Evolutionary conservation across 108 stramenopile genomes (phyloP).

Genomic region (Epipyxis sp.): DNA sequence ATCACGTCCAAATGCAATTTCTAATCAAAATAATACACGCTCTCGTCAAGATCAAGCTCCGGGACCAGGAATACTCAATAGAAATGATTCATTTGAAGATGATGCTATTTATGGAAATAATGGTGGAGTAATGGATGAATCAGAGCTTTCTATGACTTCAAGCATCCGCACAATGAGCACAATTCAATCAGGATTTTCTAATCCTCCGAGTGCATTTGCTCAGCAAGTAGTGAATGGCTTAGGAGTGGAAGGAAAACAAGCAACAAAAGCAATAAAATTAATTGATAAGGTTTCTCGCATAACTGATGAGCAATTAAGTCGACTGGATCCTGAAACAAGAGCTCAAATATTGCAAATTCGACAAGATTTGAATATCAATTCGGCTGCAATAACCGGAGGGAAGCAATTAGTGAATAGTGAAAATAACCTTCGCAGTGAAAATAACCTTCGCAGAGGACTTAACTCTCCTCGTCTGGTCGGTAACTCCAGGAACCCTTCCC

Average conservation of each 20-base stretch:
- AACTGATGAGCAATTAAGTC: not conserved
- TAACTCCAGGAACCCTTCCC: too few relatives aligned
- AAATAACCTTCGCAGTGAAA: not conserved
- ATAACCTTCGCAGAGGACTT: not conserved
- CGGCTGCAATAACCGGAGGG: too few relatives aligned
- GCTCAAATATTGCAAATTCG: not conserved
- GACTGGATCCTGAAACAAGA: not conserved
- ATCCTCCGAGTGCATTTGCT: slow-evolving; percentile 6
- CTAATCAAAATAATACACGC: not conserved
- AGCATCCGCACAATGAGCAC: too few relatives aligned
- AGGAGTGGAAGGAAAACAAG: slow-evolving; percentile 19
- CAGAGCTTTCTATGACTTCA: not conserved
- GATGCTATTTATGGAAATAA: not conserved
- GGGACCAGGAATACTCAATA: not conserved
- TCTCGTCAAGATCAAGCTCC: not conserved
- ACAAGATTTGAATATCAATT: not conserved
- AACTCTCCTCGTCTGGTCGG: too few relatives aligned
- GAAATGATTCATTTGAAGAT: not conserved
- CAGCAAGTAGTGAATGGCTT: not conserved
- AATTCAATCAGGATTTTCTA: not conserved
- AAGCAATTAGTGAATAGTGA: not conserved
- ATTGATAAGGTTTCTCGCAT: not conserved
- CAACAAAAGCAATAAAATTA: not conserved
- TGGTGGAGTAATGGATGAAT: not conserved
- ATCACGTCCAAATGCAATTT: too few relatives aligned